A percentile compares a stretch with the other conserved stretches of the same genome.
Conservation (phyloP, 208 protist species). For the Leishmania turanica region DNA sequence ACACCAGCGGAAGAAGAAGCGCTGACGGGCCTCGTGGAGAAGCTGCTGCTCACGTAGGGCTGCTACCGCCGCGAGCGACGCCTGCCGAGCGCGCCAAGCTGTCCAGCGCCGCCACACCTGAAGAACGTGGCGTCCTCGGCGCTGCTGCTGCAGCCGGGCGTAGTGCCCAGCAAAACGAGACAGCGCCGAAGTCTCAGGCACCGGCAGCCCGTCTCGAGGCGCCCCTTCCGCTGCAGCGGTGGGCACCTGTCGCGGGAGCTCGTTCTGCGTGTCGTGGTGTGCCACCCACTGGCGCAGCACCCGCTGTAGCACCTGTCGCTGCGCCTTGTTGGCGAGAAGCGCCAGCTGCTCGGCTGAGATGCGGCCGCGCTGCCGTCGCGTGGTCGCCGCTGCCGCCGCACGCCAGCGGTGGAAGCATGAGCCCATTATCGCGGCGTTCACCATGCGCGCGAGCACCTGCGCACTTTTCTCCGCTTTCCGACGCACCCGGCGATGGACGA, state of each 20-base stretch:
- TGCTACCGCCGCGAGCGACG: constrained; percentile 45
- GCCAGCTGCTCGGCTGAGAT: constrained; percentile 33
- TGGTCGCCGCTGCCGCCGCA: neutral
- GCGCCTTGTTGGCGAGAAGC: constrained; percentile 42
- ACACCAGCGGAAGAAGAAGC: constrained; percentile 53
- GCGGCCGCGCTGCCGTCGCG: neutral
- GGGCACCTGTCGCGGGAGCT: no score
- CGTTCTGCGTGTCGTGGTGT: neutral
- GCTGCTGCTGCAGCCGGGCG: constrained; percentile 16
- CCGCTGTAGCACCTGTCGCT: constrained; percentile 45
- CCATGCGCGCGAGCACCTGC: constrained; percentile 27
- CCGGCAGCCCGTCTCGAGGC: neutral
- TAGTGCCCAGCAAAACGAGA: constrained; percentile 33
- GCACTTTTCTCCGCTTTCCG: constrained; percentile 18
- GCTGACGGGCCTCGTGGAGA: constrained; percentile 34
- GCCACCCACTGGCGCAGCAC: constrained; percentile 39
- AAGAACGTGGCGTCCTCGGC: constrained; percentile 23
- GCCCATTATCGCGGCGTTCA: constrained; percentile 9
- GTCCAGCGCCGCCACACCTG: constrained; percentile 56
- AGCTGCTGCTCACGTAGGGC: constrained; percentile 43
- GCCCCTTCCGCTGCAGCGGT: neutral
- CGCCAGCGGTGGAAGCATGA: constrained; percentile 56
- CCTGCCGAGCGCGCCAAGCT: constrained; percentile 21
- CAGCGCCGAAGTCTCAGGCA: constrained; percentile 8
- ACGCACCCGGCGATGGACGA: constrained; percentile 21